Conservation (phyloP, 768 basidiomycete species). For the Rhodosporidiobolus odoratus region DNA sequence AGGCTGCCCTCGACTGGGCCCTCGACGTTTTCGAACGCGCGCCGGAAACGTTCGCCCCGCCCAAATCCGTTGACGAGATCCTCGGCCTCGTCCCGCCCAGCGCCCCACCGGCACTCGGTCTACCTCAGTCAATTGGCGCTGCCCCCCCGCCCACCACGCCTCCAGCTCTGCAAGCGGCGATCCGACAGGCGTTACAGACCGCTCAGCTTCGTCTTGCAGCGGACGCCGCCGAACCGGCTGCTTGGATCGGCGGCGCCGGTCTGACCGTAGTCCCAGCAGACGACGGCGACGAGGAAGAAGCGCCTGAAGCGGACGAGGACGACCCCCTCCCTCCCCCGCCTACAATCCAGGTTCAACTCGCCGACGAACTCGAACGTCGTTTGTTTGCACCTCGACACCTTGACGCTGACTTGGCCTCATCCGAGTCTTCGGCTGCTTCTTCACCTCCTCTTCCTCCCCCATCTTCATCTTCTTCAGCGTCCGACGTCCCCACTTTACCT, state of each 20-base stretch:
- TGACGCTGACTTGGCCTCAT: too few relatives aligned
- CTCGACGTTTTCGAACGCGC: conserved; percentile 23
- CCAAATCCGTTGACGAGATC: conserved; percentile 9
- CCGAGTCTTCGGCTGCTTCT: too few relatives aligned
- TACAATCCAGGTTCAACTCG: conserved; percentile 46
- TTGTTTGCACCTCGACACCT: too few relatives aligned
- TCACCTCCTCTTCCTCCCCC: not conserved
- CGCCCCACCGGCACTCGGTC: not conserved
- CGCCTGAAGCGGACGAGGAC: not conserved
- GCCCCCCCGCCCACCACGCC: not conserved
- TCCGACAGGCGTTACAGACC: too few relatives aligned
- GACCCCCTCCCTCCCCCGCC: not conserved
- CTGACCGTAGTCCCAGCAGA: conserved; percentile 12
- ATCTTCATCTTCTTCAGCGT: too few relatives aligned
- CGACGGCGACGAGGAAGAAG: not conserved
- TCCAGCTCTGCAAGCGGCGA: not conserved
- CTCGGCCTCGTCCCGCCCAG: not conserved
- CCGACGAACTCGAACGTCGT: conserved; percentile 48
- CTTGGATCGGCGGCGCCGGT: not conserved
- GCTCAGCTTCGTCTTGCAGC: too few relatives aligned
- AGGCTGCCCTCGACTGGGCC: conserved; percentile 33
- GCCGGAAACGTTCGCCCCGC: conserved; percentile 2
- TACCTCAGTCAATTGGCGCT: too few relatives aligned
- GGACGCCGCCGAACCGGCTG: too few relatives aligned
- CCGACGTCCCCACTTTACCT: not conserved